Percentiles rank a stretch among this genome's conserved stretches.
These are phyloP conservation scores for Oenanthe sinensis DNA, from an alignment of 129 eudicot genomes.

Conservation along the genomic window DNA sequence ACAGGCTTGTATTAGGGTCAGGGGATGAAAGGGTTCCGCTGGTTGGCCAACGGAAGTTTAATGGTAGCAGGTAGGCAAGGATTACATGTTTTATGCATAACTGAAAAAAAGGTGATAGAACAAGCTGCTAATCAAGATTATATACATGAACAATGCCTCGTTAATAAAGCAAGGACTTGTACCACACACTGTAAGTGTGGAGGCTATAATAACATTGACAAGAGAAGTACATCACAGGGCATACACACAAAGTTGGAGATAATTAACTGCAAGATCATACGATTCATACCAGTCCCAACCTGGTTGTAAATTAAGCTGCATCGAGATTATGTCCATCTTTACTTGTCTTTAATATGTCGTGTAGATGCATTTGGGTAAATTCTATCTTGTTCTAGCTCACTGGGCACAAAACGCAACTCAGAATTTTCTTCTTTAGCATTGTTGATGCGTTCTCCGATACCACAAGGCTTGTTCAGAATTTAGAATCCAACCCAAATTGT, in stretches of 20 bases:
- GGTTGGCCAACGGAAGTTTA: not conserved
- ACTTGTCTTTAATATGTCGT: constrained; percentile 26
- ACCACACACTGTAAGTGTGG: not conserved
- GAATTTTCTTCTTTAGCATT: constrained; percentile 30
- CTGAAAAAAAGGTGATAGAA: not conserved
- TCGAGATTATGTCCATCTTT: constrained; percentile 28
- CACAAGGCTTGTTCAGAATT: constrained; percentile 32
- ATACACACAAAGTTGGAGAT: not conserved
- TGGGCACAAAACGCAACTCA: not conserved
- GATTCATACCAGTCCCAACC: constrained; percentile 30
- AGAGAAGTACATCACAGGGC: not conserved
- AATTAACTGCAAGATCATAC: constrained; percentile 13
- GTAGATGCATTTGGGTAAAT: constrained; percentile 1
- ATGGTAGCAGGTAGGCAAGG: too few relatives aligned
- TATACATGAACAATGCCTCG: too few relatives aligned
- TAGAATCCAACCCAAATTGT: constrained; percentile 24
- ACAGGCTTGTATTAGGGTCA: too few relatives aligned
- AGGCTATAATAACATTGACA: not conserved
- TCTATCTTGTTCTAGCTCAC: not conserved
- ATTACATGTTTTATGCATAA: not conserved
- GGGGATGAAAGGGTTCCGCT: not conserved
- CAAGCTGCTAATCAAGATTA: too few relatives aligned
- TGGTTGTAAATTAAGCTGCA: constrained; percentile 52
- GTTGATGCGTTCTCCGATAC: constrained; percentile 61
- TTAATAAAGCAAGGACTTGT: not conserved